phyloP scores from a whole-genome alignment of 257 asterid genomes.

The Coffea canephora region DNA sequence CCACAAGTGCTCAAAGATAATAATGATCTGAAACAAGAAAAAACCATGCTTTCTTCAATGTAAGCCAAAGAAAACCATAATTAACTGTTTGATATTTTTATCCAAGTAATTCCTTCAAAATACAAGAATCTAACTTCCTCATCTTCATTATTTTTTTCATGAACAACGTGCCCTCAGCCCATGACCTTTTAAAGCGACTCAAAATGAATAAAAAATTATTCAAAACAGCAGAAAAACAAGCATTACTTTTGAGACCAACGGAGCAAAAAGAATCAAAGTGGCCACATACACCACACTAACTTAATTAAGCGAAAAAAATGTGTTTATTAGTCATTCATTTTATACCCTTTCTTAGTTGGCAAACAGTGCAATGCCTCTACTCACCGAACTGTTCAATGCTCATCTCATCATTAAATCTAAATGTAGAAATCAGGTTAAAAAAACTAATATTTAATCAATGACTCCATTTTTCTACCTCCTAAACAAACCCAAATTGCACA shows the following conservation, averaged over 20 bases:
- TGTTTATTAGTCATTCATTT: neutral
- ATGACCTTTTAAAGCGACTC: neutral
- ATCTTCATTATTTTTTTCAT: no score
- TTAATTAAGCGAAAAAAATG: neutral
- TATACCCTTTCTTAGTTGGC: neutral
- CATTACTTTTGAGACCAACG: neutral
- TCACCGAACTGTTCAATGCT: neutral
- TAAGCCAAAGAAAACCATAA: neutral
- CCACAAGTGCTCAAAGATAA: conserved; percentile 6
- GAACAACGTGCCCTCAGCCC: neutral
- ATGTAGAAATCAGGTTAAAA: no score
- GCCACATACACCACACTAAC: neutral
- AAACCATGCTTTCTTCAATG: neutral
- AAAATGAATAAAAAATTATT: neutral
- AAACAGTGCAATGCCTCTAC: neutral
- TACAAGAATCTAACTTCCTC: neutral
- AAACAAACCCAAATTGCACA: neutral
- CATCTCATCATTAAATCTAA: no score
- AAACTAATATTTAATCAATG: no score
- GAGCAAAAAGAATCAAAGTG: neutral
- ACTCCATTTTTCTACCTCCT: neutral
- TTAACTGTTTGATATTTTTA: neutral
- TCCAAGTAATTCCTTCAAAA: neutral
- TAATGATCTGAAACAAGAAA: conserved; percentile 8
- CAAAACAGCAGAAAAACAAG: neutral